phyloP scores from a whole-genome alignment of 345 rosid species.

The Syzygium jambos region DNA sequence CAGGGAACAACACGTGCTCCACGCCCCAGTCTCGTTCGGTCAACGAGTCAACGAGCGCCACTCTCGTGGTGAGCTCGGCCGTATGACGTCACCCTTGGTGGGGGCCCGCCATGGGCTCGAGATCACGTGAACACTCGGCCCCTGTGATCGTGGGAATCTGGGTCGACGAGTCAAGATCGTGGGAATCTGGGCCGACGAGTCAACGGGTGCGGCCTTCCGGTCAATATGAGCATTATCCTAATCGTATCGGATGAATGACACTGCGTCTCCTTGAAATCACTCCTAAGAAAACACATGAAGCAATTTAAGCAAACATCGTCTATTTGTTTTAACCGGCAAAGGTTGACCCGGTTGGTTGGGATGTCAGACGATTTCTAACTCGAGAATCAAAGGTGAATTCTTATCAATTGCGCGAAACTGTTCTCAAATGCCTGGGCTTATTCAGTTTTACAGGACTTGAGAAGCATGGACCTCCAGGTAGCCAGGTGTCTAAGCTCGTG shows the following conservation, averaged over 20 bases:
- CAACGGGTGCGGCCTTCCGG: not conserved
- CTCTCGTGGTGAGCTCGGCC: no score
- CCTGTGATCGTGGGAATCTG: not conserved
- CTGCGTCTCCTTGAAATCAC: not conserved
- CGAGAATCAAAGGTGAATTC: accelerated
- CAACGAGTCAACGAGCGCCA: no score
- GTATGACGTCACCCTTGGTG: no score
- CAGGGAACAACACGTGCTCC: no score
- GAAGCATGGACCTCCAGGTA: not conserved
- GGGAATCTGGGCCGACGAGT: accelerated
- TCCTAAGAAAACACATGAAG: not conserved
- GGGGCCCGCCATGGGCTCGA: no score
- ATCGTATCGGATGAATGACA: not conserved
- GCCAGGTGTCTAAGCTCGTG: no score
- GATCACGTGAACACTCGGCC: no score
- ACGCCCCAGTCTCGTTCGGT: no score
- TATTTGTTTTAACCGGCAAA: accelerated
- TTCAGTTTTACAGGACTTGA: no score
- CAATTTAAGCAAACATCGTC: accelerated
- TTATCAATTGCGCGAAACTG: not conserved
- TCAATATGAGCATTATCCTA: not conserved
- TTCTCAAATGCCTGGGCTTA: no score
- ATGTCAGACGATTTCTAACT: accelerated
- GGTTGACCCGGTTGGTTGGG: accelerated
- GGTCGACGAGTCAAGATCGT: not conserved